Evolutionary conservation across 108 stramenopile genomes (phyloP).

Genomic region (Epipyxis sp.): DNA sequence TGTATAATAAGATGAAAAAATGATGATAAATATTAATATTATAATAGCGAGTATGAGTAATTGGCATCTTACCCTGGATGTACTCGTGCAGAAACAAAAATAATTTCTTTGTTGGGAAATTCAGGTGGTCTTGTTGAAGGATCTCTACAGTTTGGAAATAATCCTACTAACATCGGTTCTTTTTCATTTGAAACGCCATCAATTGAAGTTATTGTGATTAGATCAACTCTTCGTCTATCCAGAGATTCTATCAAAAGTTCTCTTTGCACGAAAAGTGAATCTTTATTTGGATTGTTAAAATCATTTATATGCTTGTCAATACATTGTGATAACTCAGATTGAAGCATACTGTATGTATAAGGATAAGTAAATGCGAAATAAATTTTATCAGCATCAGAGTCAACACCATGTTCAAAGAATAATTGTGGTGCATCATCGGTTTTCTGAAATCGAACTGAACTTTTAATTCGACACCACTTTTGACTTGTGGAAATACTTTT

Average conservation of each 20-base stretch:
- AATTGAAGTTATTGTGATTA: constrained; percentile 46
- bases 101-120: constrained; percentile 35
- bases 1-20: too few relatives aligned
- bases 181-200: neutral
- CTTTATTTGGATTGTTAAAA: neutral
- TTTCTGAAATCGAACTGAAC: constrained; percentile 12
- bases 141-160: constrained; percentile 32
- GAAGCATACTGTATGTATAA: constrained; percentile 15
- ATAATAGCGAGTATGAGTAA: too few relatives aligned
- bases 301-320: constrained; percentile 18
- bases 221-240: constrained; percentile 57
- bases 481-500: constrained; percentile 6
- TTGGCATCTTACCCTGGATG: too few relatives aligned
- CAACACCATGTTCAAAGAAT: constrained; percentile 27
- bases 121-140: neutral
- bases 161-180: neutral
- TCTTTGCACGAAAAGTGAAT: constrained; percentile 57
- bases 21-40: too few relatives aligned
- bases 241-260: constrained; percentile 49
- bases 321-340: neutral
- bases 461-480: constrained; percentile 27
- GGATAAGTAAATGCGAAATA: constrained; percentile 29
- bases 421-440: neutral
- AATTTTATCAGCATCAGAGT: neutral
- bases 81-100: constrained; percentile 59